These are phyloP conservation scores for Coccomyxa subellipsoidea DNA, from an alignment of 163 green algal species.

Conservation along the genomic window DNA sequence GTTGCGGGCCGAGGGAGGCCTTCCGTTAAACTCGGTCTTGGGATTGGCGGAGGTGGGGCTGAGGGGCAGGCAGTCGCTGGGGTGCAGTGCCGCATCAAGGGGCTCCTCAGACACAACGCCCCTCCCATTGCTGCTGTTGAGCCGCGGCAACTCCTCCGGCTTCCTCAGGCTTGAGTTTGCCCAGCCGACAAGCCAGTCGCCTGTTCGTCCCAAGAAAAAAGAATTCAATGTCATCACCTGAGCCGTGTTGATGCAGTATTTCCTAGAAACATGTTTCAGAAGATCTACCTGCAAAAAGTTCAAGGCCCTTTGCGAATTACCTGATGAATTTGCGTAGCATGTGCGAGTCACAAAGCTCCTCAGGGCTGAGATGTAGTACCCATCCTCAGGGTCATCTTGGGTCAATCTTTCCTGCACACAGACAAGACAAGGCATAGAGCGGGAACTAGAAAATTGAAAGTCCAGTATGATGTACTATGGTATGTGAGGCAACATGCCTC, in stretches of 20 bases:
- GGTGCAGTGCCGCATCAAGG: slow-evolving; percentile 27
- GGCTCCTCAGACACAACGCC: slow-evolving; percentile 42
- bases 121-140: slow-evolving; percentile 12
- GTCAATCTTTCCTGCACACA: slow-evolving; percentile 49
- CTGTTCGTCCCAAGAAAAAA: background rate
- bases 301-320: background rate
- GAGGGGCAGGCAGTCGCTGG: background rate
- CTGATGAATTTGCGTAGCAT: slow-evolving; percentile 68
- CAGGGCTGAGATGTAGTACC: slow-evolving; percentile 62
- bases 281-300: no score
- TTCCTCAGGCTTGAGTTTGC: slow-evolving; percentile 72
- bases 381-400: slow-evolving; percentile 46
- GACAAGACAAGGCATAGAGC: no score
- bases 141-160: slow-evolving; percentile 52
- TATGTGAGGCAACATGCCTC: background rate
- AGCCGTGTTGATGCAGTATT: no score
- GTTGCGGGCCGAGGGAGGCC: background rate
- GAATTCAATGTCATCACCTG: no score
- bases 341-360: slow-evolving; percentile 70
- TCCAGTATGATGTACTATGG: no score
- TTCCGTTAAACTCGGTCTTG: background rate
- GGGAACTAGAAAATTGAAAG: no score
- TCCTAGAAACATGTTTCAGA: no score
- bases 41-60: background rate
- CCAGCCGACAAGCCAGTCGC: slow-evolving; percentile 52